Evolutionary conservation across 495 filamentous ascomycete genomes (phyloP), one percentile per base, ranked within the genome.

Genomic region (Penicillium diatomitis): DNA sequence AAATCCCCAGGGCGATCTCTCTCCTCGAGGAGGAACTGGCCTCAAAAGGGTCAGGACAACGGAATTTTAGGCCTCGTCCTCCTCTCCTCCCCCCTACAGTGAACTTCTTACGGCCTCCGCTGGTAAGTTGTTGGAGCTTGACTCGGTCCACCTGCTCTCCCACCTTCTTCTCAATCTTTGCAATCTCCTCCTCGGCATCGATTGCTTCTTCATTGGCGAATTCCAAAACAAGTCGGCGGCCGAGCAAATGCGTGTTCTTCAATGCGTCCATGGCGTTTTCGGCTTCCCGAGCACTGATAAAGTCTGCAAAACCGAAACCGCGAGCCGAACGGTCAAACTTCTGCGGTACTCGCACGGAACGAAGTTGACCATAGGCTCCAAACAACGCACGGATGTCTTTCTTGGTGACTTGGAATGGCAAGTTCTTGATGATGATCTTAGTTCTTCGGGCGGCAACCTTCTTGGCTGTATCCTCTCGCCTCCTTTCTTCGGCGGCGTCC

Each of bases 391-490:
- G 79, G 32, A 99, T 73, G 56, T 99, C 94, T 62, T 92, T 90
- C 75, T 95, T 96, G 38, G 81, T 85, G 7, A 86, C 84, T 68
- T 97, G 87, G 72, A 99, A 99, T 6, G 92, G 92, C 61, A 99
- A 69, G 72, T 99, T 99, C 75, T 97, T 97, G 74, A 98, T 87
- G 65, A 97, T 85, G 57, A 99, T 83, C 74, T 97, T 96, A 32
- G 90, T 96, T 45, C 80, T 76, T 56, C 80, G 79, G 28, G 76
- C 78, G 3, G 83, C 79, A 10, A 78, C 62, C 63, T 86, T 89
- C 74, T 88, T 92, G 48, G 82, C 82, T 12, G 77, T 79, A 56
- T 95, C 90, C 49, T 88, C 83, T 51, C 82, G 83, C 61, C 83
- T 81, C 46, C 82, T 78, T 63, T 94, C 87, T 60, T 92, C 87